Conservation (phyloP, 1,284 basidiomycete genomes). For the Cutaneotrichosporon sp. region DNA sequence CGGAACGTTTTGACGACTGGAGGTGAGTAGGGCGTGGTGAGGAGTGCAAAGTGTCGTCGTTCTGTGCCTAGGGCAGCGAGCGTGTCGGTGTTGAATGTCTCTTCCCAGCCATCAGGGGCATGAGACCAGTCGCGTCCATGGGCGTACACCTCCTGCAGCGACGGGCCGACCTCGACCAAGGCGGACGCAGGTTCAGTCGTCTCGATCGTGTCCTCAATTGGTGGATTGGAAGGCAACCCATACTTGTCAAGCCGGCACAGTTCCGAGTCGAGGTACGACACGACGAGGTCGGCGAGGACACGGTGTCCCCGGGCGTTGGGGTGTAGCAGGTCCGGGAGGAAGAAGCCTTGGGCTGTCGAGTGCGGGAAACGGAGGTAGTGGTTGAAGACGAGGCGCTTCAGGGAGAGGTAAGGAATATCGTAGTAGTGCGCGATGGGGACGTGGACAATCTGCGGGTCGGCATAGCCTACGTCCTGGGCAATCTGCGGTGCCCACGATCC, state of each 20-base stretch:
- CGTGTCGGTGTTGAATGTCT: slow-evolving; percentile 28
- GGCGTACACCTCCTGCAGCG: background rate
- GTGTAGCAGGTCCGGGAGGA: slow-evolving; percentile 39
- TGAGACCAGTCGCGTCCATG: slow-evolving; percentile 8
- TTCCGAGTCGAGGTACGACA: slow-evolving; percentile 46
- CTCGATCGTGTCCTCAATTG: slow-evolving; percentile 28
- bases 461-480: slow-evolving; percentile 44
- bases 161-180: slow-evolving; percentile 30
- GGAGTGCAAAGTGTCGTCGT: slow-evolving; percentile 33
- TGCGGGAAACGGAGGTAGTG: slow-evolving; percentile 43
- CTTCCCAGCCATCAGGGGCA: slow-evolving; percentile 39
- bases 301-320: slow-evolving; percentile 47
- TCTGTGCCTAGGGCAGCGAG: slow-evolving; percentile 28
- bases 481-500: slow-evolving; percentile 45
- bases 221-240: slow-evolving; percentile 32
- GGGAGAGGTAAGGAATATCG: slow-evolving; percentile 44
- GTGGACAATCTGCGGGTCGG: slow-evolving; percentile 45
- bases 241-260: slow-evolving; percentile 40
- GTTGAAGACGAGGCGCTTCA: slow-evolving; percentile 46
- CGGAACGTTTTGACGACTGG: slow-evolving; percentile 37
- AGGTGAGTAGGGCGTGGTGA: slow-evolving; percentile 35
- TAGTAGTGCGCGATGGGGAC: slow-evolving; percentile 47
- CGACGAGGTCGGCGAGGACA: slow-evolving; percentile 44
- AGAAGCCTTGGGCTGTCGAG: slow-evolving; percentile 37
- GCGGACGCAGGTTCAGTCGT: slow-evolving; percentile 24